Evolutionary conservation across 2,329 filamentous ascomycete genomes (phyloP), one percentile per base, ranked within the genome.

Genomic region (Fusarium illudens): DNA sequence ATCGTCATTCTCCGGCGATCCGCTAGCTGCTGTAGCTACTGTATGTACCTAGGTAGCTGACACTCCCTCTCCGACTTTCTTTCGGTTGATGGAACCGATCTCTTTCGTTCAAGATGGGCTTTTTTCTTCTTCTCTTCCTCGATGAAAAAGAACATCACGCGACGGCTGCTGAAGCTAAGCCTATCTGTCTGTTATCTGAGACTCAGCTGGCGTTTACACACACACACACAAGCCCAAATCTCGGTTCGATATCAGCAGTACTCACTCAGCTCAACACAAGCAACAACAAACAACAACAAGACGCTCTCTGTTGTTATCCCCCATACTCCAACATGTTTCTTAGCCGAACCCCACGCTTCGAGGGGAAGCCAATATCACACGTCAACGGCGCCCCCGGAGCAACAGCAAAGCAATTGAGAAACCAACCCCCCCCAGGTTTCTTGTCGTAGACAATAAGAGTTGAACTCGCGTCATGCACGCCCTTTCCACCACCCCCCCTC

Each of bases 371-470:
- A 44, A 71, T 64, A 69, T 69, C 65, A 66, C 65, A 67, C 58
- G 65, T 72, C 70, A 72, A 72, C 60, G 60, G 58, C 48, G 60
- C 55, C 57, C 58, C 62, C 61, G 58, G 56, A 54, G 33, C 29
- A 56, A 37, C 19, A 32, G 32, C 12, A 32, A 27, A 39, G 50
- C 13, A 27, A 17, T 53, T 27, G 49, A 29, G 33, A 10, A 20
- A 20, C 12, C 17, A 42, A 19, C 37, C 22, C 9, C 27, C 44
- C 42, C 42, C 42, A 46, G 42, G 30, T 60, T 67, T 32, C 30
- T 34, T 34, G 10, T 32, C 30, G 36, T 8, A 50, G 13, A 51
- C 12, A 29, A 36, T 42, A 19, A 44, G 32, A n/a, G 11, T 2
- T 20, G n/a, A n/a, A 25, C 39, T 7, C 5, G 25, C 22, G n/a